phyloP scores from a whole-genome alignment of 2,329 filamentous ascomycete genomes.

The Diaporthe vexans region DNA sequence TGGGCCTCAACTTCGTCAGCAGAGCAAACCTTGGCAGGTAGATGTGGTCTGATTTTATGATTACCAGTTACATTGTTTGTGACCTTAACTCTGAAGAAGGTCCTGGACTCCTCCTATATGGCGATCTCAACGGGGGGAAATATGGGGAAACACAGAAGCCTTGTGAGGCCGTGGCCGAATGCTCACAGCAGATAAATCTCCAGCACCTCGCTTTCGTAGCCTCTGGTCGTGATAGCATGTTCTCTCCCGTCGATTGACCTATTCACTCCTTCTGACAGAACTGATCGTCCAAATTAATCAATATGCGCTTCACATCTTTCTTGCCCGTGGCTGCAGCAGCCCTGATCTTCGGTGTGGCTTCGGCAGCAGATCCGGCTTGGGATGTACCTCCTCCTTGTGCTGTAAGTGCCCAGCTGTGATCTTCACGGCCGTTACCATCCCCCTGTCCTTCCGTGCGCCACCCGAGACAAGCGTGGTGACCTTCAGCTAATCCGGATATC shows the following conservation, averaged over 20 bases:
- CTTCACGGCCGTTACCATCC: not conserved
- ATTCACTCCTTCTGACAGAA: not conserved
- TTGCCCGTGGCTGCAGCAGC: conserved; percentile 15
- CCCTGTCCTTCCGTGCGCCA: conserved; percentile 28
- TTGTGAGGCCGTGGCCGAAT: not conserved
- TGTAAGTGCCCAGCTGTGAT: conserved; percentile 24
- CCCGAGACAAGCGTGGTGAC: conserved; percentile 13
- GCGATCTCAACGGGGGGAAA: not conserved
- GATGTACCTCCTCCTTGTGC: conserved; percentile 1
- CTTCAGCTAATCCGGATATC: not conserved
- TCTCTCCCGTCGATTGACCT: not conserved
- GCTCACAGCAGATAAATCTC: not conserved
- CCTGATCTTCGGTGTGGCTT: conserved; percentile 20
- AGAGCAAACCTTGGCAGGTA: not conserved
- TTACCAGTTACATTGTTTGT: conserved; percentile 16
- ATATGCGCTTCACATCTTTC: conserved; percentile 30
- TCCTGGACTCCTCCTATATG: not conserved
- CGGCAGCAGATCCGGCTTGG: conserved; percentile 22
- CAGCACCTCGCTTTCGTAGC: not conserved
- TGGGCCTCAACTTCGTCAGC: conserved; percentile 2
- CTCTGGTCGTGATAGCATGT: not conserved
- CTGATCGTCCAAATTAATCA: not conserved
- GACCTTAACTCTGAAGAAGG: not conserved
- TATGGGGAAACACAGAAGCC: not conserved
- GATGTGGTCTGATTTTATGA: conserved; percentile 17